Evolutionary conservation across 2,329 filamentous ascomycete species (phyloP).

Genomic region (Plenodomus tracheiphilus): DNA sequence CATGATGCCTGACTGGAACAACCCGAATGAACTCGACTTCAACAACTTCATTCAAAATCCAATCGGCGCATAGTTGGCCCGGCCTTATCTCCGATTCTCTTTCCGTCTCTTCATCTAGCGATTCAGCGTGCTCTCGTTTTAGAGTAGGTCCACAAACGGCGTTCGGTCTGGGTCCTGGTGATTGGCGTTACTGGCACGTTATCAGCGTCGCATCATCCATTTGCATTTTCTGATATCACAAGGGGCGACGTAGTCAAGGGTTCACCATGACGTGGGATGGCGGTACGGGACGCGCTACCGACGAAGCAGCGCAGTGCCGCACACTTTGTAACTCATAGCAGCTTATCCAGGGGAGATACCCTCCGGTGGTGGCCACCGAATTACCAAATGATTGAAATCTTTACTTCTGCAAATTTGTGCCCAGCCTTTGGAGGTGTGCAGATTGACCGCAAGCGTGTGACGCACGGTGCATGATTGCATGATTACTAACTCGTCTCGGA

Average conservation of each 20-base stretch:
- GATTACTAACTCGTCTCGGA: neutral
- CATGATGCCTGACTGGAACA: conserved; percentile 43
- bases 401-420: neutral
- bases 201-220: neutral
- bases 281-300: neutral
- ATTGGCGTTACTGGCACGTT: neutral
- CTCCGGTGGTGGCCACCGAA: neutral
- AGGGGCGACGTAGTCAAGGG: neutral
- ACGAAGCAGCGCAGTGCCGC: neutral
- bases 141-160: conserved; percentile 18
- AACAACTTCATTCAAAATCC: conserved; percentile 43
- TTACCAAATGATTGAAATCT: neutral
- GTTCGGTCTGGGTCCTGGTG: conserved; percentile 12
- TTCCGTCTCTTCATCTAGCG: conserved; percentile 33
- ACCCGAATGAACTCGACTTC: conserved; percentile 40
- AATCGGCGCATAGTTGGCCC: conserved; percentile 33
- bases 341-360: neutral
- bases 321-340: neutral
- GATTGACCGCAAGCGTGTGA: neutral
- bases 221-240: neutral
- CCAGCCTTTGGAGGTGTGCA: neutral
- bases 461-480: neutral
- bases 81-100: conserved; percentile 19
- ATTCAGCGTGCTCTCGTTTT: conserved; percentile 38
- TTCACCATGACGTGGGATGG: neutral